Conservation (phyloP, 257 asterid species). For the Nicotiana otophora region DNA sequence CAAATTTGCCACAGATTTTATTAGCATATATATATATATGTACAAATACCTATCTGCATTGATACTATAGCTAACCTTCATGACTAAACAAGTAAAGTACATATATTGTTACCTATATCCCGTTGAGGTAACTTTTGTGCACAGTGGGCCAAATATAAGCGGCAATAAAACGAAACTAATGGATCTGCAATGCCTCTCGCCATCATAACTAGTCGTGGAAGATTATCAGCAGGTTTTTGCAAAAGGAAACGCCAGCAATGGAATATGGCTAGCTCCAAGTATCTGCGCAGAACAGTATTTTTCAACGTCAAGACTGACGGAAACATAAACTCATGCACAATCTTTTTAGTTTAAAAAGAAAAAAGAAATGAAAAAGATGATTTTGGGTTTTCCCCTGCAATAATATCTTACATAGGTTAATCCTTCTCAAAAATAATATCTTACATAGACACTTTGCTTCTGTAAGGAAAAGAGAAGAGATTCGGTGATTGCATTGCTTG, state of each 20-base stretch:
- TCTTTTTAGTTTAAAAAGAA: background rate
- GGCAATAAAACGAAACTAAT: slow-evolving; percentile 69
- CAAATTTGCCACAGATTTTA: background rate
- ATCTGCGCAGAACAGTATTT: slow-evolving; percentile 35
- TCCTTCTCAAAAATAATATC: no score
- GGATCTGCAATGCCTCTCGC: slow-evolving; percentile 88
- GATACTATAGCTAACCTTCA: background rate
- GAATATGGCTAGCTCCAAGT: slow-evolving; percentile 75
- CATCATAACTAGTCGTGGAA: slow-evolving; percentile 75
- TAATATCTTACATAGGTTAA: no score
- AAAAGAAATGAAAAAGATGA: background rate
- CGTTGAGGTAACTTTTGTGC: slow-evolving; percentile 55
- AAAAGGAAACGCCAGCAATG: slow-evolving; percentile 79
- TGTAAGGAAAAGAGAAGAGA: background rate
- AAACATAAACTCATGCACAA: background rate
- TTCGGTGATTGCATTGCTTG: background rate
- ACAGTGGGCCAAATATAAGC: slow-evolving; percentile 70
- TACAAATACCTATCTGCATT: background rate
- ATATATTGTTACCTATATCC: slow-evolving; percentile 44
- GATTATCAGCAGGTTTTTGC: slow-evolving; percentile 46
- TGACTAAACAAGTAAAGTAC: background rate
- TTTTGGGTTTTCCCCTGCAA: background rate
- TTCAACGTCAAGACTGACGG: slow-evolving; percentile 9
- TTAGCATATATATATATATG: background rate
- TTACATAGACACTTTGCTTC: background rate